Percentiles rank a stretch among this genome's conserved stretches.
phyloP scores from a whole-genome alignment of 371 early-diverging fungal genomes.

The Syncephalastrum monosporum region DNA sequence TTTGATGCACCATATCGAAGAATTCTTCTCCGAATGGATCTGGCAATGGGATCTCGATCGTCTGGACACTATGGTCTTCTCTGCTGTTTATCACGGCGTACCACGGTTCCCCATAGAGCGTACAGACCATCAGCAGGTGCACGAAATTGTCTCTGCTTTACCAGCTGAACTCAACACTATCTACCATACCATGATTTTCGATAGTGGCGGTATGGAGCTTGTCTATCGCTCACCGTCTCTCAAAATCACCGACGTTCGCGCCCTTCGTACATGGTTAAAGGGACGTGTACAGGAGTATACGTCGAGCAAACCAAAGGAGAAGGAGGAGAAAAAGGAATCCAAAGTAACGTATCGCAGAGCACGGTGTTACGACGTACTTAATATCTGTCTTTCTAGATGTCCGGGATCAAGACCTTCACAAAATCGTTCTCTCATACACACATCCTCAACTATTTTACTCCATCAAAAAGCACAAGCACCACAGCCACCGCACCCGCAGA shows the following conservation, averaged over 20 bases:
- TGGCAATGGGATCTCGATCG: slow-evolving; percentile 66
- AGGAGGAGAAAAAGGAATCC: slow-evolving; percentile 13
- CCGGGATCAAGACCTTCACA: slow-evolving; percentile 46
- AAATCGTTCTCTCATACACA: slow-evolving; percentile 54
- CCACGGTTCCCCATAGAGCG: slow-evolving; percentile 43
- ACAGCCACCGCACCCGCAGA: slow-evolving; percentile 6
- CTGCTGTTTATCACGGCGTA: slow-evolving; percentile 42
- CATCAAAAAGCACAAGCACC: slow-evolving; percentile 34
- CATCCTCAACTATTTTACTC: slow-evolving; percentile 50
- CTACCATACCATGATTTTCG: slow-evolving; percentile 44
- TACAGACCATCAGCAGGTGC: slow-evolving; percentile 25
- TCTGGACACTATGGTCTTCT: slow-evolving; percentile 36
- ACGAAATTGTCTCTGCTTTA: slow-evolving; percentile 4
- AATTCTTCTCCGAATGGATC: slow-evolving; percentile 68
- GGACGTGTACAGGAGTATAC: slow-evolving; percentile 17
- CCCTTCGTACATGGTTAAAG: slow-evolving; percentile 30
- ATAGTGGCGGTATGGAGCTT: slow-evolving; percentile 26
- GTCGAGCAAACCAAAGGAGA: slow-evolving; percentile 5
- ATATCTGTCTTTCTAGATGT: not conserved
- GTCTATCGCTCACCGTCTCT: slow-evolving; percentile 44
- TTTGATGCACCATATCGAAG: slow-evolving; percentile 52
- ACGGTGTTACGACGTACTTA: no score
- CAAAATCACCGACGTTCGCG: slow-evolving; percentile 24
- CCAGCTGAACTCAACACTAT: slow-evolving; percentile 10
- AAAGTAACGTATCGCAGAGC: no score